Percentiles rank a stretch among this genome's conserved stretches.
Conservation (phyloP, 805 yeast genomes). For the Phaffomyces opuntiae region DNA sequence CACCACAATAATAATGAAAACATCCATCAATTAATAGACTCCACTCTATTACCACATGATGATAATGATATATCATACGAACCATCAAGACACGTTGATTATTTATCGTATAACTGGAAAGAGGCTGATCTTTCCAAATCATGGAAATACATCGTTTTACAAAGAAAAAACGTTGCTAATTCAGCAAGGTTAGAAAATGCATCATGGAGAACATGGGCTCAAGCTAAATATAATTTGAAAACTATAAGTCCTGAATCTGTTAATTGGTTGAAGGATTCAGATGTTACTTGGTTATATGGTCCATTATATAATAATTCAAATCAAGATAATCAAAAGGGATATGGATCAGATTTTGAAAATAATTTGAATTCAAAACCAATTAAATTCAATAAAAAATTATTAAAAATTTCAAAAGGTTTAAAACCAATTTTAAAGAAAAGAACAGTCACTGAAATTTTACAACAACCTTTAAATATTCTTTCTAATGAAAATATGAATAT, state of each 20-base stretch:
- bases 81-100: slow-evolving; percentile 90
- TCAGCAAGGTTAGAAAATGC: slow-evolving; percentile 82
- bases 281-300: slow-evolving; percentile 97
- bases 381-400: slow-evolving; percentile 14
- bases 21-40: too few relatives aligned
- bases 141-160: slow-evolving; percentile 86
- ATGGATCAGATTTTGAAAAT: slow-evolving; percentile 31
- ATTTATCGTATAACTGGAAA: slow-evolving; percentile 92
- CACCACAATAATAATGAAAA: too few relatives aligned
- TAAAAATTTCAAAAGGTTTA: slow-evolving; percentile 28
- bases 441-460: slow-evolving; percentile 75
- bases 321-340: not conserved
- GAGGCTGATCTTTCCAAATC: slow-evolving; percentile 89
- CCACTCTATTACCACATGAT: slow-evolving; percentile 46
- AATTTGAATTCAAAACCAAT: slow-evolving; percentile 22
- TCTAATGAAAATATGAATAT: too few relatives aligned
- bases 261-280: slow-evolving; percentile 95
- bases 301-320: slow-evolving; percentile 37
- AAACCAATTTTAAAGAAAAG: slow-evolving; percentile 88
- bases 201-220: slow-evolving; percentile 98
- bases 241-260: slow-evolving; percentile 89
- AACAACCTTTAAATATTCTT: slow-evolving; percentile 30
- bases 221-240: slow-evolving; percentile 65
- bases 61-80: slow-evolving; percentile 74
- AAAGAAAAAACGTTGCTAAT: slow-evolving; percentile 79